phyloP scores from a whole-genome alignment of 768 basidiomycete genomes.

The Suillus subluteus region DNA sequence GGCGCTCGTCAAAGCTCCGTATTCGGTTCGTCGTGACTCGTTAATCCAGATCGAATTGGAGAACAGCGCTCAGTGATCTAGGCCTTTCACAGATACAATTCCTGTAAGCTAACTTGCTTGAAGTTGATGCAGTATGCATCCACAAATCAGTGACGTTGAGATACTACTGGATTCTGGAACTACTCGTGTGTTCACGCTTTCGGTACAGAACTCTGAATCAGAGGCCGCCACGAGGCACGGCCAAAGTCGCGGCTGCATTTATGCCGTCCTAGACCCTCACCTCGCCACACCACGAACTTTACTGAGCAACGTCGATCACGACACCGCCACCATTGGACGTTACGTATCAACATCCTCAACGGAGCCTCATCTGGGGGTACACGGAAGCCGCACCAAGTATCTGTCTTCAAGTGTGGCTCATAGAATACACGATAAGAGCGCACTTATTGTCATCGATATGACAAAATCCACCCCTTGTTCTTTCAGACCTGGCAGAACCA shows the following conservation, averaged over 20 bases:
- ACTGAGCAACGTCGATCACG: background rate
- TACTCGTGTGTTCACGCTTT: background rate
- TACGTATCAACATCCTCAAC: background rate
- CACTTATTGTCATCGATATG: background rate
- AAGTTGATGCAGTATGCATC: background rate
- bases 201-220: background rate
- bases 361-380: background rate
- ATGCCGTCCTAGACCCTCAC: background rate
- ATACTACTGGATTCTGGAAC: background rate
- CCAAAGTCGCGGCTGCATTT: background rate
- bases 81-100: background rate
- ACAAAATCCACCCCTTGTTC: background rate
- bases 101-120: background rate
- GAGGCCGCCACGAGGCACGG: background rate
- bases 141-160: background rate
- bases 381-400: background rate
- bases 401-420: background rate
- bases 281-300: background rate
- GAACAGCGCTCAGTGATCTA: background rate
- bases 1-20: background rate
- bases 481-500: background rate
- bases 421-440: background rate
- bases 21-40: background rate
- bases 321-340: background rate
- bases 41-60: background rate